These are phyloP conservation scores for Phytophthora sojae DNA, from an alignment of 352 stramenopile genomes.

Conservation along the genomic window DNA sequence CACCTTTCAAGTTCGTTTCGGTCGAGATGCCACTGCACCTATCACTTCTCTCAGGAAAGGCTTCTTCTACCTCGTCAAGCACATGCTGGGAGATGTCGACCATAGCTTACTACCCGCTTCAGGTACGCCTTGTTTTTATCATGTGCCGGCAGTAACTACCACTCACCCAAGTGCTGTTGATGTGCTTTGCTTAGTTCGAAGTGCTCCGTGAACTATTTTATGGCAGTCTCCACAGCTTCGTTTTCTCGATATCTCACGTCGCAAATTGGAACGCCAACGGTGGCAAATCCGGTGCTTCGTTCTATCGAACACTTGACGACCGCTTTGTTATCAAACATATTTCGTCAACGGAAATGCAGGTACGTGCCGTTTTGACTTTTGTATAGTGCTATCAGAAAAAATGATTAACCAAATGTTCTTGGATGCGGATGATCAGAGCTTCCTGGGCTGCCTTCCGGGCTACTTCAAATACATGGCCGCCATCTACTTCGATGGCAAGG, in stretches of 20 bases:
- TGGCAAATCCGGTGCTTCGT: constrained; percentile 97
- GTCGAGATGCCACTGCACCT: constrained; percentile 71
- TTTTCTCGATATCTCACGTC: constrained; percentile 88
- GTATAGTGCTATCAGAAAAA: constrained; percentile 6
- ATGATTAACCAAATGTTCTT: constrained; percentile 8
- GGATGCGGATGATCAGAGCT: constrained; percentile 56
- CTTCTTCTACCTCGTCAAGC: constrained; percentile 36
- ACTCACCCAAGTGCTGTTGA: constrained; percentile 5
- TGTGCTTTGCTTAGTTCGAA: constrained; percentile 77
- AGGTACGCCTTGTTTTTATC: constrained; percentile 45
- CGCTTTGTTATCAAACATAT: constrained; percentile 99
- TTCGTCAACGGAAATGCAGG: constrained; percentile 97
- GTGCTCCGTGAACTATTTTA: constrained; percentile 93
- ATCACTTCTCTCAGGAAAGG: constrained; percentile 56
- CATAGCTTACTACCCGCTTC: constrained; percentile 79
- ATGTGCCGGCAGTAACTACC: not conserved
- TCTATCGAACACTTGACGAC: constrained; percentile 96
- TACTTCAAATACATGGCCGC: constrained; percentile 99
- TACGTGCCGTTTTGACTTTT: constrained; percentile 40
- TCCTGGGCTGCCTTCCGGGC: constrained; percentile 72
- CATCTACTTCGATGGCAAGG: constrained; percentile 95
- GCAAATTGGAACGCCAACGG: constrained; percentile 94
- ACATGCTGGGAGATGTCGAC: constrained; percentile 78
- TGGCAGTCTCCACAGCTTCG: constrained; percentile 62
- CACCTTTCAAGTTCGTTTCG: constrained; percentile 70